These are phyloP conservation scores for Plasmodium ovale DNA, from an alignment of 169 alveolate species.

Conservation along the genomic window DNA sequence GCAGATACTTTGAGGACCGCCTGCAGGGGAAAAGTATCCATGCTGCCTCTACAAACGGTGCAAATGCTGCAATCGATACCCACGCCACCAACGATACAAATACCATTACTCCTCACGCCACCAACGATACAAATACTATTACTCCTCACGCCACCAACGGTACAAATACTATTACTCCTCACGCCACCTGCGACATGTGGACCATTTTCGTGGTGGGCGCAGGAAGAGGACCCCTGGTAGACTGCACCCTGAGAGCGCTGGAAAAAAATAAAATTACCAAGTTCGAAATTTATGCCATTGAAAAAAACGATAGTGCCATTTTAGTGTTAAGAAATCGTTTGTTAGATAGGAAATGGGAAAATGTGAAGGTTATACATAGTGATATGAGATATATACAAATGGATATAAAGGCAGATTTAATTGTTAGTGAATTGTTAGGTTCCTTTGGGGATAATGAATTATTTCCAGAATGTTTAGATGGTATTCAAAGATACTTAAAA, in stretches of 20 bases:
- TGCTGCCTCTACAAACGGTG: neutral
- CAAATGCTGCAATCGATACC: neutral
- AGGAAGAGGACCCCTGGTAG: constrained; percentile 87
- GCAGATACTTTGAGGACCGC: constrained; percentile 60
- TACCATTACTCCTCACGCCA: neutral
- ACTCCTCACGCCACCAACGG: neutral
- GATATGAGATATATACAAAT: constrained; percentile 82
- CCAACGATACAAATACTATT: constrained; percentile 3
- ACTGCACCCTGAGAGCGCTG: constrained; percentile 78
- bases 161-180: constrained; percentile 18
- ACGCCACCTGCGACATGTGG: constrained; percentile 1
- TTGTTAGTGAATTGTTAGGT: constrained; percentile 86
- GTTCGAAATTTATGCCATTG: constrained; percentile 80
- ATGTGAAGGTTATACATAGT: constrained; percentile 80
- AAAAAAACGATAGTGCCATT: constrained; percentile 84
- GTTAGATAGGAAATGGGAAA: constrained; percentile 76
- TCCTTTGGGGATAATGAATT: constrained; percentile 87
- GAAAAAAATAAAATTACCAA: constrained; percentile 62
- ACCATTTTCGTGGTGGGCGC: constrained; percentile 85
- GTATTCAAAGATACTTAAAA: constrained; percentile 78
- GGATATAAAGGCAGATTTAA: constrained; percentile 78
- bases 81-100: neutral
- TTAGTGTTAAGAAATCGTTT: constrained; percentile 76
- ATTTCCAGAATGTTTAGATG: constrained; percentile 87
- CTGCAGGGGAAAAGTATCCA: constrained; percentile 2